Evolutionary conservation across 306 rosid genomes (phyloP), one percentile per base, ranked within the genome.

Genomic region (Corylus heterophylla): DNA sequence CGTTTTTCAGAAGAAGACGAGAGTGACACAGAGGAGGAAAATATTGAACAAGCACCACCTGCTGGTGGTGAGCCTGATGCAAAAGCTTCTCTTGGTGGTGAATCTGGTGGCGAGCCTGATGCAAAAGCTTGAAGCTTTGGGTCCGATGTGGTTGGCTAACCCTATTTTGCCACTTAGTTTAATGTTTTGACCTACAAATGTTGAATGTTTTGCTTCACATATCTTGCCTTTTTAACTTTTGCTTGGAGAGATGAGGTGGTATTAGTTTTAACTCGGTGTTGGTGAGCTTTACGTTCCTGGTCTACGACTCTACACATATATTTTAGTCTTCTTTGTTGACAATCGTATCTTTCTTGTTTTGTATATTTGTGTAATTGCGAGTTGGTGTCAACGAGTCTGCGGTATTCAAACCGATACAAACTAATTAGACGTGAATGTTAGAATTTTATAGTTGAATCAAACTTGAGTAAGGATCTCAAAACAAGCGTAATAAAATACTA

Each of bases 11-110:
- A 1, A n/a, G n/a, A 54, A 8, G 82, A 73, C 54, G 74, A 69
- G 2, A 73, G 85, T 73, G 85, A 55, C 72, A 29, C 75, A 0
- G 85, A 82, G 58, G 85, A 82, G 20, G 81, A 77, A 27, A 51
- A 12, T 1, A 49, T 29, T 13, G 76, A 49, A 25, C 31, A 64
- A 75, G 27, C 69, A 54, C 45, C 82, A 20, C n/a, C 74, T 4
- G 55, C 79, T 17, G 22, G 76, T 16, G 78, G 25, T 3, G 58
- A 55, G 54, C 42, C 62, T 82, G 64, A 77, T 63, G 49, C 50
- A 68, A 73, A 20, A 35, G 49, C n/a, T 55, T 73, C 59, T 67
- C 13, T 2, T 37, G 52, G 54, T 11, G 29, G 35, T 22, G 37
- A 14, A 64, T 31, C 70, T 1, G 48, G 70, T 64, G 48, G 48